Conservation (phyloP, 768 basidiomycete genomes). For the Glaciozyma martinii region DNA sequence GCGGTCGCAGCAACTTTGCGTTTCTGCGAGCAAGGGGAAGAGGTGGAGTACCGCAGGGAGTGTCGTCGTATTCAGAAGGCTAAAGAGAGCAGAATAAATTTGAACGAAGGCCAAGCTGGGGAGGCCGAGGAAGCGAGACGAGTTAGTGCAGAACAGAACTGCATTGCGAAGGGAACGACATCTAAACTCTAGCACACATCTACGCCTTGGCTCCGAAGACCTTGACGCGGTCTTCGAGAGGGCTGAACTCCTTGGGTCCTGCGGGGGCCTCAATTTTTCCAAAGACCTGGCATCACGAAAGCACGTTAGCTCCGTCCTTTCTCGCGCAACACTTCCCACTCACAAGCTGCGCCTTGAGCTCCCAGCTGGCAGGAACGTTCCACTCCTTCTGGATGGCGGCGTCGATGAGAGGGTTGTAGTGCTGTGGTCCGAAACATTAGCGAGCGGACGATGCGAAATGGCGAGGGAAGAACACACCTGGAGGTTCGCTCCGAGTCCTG, state of each 20-base stretch:
- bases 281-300: slow-evolving; percentile 39
- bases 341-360: slow-evolving; percentile 5
- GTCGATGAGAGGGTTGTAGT: slow-evolving; percentile 34
- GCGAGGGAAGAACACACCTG: slow-evolving; percentile 20
- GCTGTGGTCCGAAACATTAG: slow-evolving; percentile 11
- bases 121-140: too few species aligned
- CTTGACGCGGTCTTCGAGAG: slow-evolving; percentile 39
- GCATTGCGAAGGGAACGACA: too few species aligned
- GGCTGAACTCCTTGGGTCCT: slow-evolving; percentile 35
- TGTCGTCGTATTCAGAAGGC: too few species aligned
- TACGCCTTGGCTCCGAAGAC: slow-evolving; percentile 19
- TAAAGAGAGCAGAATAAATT: too few species aligned
- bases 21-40: too few species aligned
- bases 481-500: slow-evolving; percentile 40
- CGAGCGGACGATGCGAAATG: neutral
- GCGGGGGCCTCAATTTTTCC: slow-evolving; percentile 37
- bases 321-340: too few species aligned
- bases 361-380: slow-evolving; percentile 1
- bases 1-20: too few species aligned
- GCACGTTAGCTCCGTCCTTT: slow-evolving; percentile 22
- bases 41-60: too few species aligned
- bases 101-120: too few species aligned
- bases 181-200: too few species aligned
- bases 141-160: too few species aligned
- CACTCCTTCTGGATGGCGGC: slow-evolving; percentile 24